Evolutionary conservation across 306 rosid species (phyloP).

Genomic region (Abrus pulchellus): DNA sequence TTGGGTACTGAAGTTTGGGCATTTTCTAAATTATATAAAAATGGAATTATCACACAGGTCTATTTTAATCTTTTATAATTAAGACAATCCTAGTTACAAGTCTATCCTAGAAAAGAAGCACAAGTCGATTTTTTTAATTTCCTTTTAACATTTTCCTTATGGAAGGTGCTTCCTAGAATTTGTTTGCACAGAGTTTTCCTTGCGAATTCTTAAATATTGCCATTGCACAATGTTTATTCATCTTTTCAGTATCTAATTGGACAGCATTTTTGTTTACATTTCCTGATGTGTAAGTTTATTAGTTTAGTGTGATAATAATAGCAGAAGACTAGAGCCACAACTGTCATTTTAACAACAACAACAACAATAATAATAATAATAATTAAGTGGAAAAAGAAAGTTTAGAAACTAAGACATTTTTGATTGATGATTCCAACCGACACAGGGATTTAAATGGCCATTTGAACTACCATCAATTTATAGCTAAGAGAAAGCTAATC

Average conservation of each 20-base stretch:
- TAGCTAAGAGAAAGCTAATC: slow-evolving; percentile 23
- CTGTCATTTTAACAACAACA: neutral
- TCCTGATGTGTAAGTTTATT: slow-evolving; percentile 33
- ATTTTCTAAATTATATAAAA: neutral
- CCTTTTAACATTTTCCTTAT: neutral
- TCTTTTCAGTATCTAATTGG: neutral
- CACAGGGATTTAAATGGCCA: slow-evolving; percentile 34
- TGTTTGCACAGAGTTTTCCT: neutral
- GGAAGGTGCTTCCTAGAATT: neutral
- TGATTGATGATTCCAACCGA: slow-evolving; percentile 43
- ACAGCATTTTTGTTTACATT: slow-evolving; percentile 2
- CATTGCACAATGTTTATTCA: neutral
- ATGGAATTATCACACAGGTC: neutral
- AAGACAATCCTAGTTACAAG: neutral
- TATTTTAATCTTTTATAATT: neutral
- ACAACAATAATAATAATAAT: too few species aligned
- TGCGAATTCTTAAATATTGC: neutral
- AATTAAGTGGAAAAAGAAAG: slow-evolving; percentile 25
- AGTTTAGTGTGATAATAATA: neutral
- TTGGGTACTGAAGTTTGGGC: neutral
- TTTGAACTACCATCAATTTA: slow-evolving; percentile 49
- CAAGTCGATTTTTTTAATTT: neutral
- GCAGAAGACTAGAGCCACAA: slow-evolving; percentile 16
- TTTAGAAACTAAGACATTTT: slow-evolving; percentile 38
- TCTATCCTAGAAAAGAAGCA: neutral